Evolutionary conservation across 257 asterid genomes (phyloP).

Genomic region (Knoxia roxburghii): DNA sequence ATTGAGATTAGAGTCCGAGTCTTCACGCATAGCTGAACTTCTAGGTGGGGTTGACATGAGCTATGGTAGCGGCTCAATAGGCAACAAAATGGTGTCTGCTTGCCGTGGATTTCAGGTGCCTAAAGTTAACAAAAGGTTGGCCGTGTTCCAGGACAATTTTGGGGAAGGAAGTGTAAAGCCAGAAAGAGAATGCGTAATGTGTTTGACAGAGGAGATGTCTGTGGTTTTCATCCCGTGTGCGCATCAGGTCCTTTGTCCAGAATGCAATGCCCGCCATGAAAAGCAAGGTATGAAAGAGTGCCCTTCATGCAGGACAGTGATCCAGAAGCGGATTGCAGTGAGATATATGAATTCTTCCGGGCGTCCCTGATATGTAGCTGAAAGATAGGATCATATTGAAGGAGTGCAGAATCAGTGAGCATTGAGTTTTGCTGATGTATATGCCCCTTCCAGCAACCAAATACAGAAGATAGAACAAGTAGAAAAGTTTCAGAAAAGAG

Average conservation of each 20-base stretch:
- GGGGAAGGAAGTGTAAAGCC: slow-evolving; percentile 29
- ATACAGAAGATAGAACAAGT: neutral
- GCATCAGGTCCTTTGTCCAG: slow-evolving; percentile 67
- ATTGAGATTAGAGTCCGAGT: slow-evolving; percentile 39
- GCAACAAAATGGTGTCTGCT: slow-evolving; percentile 9
- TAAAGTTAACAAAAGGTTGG: slow-evolving; percentile 31
- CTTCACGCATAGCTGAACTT: slow-evolving; percentile 52
- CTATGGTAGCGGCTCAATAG: slow-evolving; percentile 22
- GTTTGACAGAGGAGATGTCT: slow-evolving; percentile 58
- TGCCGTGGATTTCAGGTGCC: slow-evolving; percentile 25
- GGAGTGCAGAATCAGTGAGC: neutral
- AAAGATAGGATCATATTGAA: neutral
- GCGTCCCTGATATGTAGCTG: neutral
- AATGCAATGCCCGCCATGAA: slow-evolving; percentile 53
- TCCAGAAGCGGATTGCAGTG: slow-evolving; percentile 45
- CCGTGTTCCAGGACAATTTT: slow-evolving; percentile 38
- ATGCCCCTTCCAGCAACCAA: neutral
- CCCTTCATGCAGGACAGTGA: slow-evolving; percentile 70
- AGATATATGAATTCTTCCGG: slow-evolving; percentile 21
- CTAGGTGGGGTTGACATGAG: slow-evolving; percentile 26
- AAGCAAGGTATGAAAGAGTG: slow-evolving; percentile 66
- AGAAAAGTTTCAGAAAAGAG: neutral
- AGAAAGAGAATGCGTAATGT: slow-evolving; percentile 89
- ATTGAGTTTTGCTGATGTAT: neutral
- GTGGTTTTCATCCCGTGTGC: slow-evolving; percentile 83